Evolutionary conservation across 2,329 filamentous ascomycete genomes (phyloP).

Genomic region (Phyllosticta citribraziliensis): DNA sequence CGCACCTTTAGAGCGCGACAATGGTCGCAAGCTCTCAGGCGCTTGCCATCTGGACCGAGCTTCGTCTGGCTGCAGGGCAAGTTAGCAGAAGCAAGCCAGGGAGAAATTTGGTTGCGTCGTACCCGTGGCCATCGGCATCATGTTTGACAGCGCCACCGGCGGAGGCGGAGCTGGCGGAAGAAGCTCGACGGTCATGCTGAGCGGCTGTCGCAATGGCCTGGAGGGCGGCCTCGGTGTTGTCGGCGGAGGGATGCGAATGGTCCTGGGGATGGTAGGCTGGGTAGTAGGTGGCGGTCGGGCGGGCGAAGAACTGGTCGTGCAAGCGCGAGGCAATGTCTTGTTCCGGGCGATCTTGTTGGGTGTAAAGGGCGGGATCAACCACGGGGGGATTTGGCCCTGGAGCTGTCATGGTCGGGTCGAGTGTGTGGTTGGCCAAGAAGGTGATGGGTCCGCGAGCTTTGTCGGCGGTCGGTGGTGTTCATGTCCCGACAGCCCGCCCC

Average conservation of each 20-base stretch:
- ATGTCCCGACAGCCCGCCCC: neutral
- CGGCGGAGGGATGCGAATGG: conserved; percentile 1
- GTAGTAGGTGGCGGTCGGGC: neutral
- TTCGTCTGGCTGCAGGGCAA: conserved; percentile 2
- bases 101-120: neutral
- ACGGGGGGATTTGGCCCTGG: neutral
- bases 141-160: conserved; percentile 1
- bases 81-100: neutral
- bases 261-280: neutral
- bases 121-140: neutral
- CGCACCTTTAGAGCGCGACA: conserved; percentile 10
- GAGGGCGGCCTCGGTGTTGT: conserved; percentile 3
- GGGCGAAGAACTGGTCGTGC: conserved; percentile 6
- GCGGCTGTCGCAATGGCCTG: conserved; percentile 8
- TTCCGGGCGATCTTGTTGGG: conserved; percentile 1
- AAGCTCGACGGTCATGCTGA: conserved; percentile 3
- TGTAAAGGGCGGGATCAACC: conserved; percentile 5
- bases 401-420: neutral
- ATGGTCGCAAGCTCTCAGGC: conserved; percentile 10
- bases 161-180: conserved; percentile 6
- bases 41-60: conserved; percentile 10
- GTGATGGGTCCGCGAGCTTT: neutral
- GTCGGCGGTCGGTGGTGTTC: neutral
- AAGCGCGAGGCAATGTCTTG: conserved; percentile 6
- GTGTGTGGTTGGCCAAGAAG: neutral